Conservation (phyloP, 345 rosid species). For the Brassica incana region DNA sequence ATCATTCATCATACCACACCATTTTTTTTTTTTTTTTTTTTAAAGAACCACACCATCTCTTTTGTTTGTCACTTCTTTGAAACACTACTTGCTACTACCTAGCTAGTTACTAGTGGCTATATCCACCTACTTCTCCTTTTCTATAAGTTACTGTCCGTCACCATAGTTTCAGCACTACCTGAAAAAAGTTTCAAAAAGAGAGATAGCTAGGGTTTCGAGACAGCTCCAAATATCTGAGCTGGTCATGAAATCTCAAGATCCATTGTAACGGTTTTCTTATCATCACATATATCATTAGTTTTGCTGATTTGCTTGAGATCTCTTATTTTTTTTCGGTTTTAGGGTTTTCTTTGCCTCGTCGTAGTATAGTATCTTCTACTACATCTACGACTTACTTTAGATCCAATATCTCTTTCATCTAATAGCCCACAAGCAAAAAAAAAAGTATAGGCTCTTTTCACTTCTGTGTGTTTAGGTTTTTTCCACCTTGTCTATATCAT, state of each 20-base stretch:
- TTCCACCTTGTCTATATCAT: neutral
- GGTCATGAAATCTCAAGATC: slow-evolving; percentile 16
- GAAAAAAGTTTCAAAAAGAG: neutral
- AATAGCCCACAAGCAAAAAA: neutral
- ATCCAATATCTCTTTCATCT: slow-evolving; percentile 8
- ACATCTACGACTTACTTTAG: slow-evolving; percentile 5
- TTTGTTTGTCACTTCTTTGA: slow-evolving; percentile 28
- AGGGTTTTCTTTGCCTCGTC: slow-evolving; percentile 24
- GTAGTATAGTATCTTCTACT: neutral
- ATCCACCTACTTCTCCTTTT: slow-evolving; percentile 27
- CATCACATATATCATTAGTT: slow-evolving; percentile 18
- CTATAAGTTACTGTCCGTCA: slow-evolving; percentile 22
- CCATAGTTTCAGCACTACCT: neutral
- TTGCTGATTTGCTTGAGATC: slow-evolving; percentile 16
- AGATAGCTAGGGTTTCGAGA: slow-evolving; percentile 28
- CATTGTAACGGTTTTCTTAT: slow-evolving; percentile 18
- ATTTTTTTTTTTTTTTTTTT: neutral
- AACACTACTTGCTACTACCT: slow-evolving; percentile 22
- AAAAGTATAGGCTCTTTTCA: neutral
- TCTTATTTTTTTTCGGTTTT: slow-evolving; percentile 9
- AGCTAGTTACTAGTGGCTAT: slow-evolving; percentile 17
- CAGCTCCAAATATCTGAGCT: neutral
- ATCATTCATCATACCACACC: slow-evolving; percentile 23
- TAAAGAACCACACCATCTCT: slow-evolving; percentile 13
- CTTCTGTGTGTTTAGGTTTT: neutral